Evolutionary conservation across 2,329 filamentous ascomycete genomes (phyloP).

Genomic region (Teratosphaeria epicoccoides): DNA sequence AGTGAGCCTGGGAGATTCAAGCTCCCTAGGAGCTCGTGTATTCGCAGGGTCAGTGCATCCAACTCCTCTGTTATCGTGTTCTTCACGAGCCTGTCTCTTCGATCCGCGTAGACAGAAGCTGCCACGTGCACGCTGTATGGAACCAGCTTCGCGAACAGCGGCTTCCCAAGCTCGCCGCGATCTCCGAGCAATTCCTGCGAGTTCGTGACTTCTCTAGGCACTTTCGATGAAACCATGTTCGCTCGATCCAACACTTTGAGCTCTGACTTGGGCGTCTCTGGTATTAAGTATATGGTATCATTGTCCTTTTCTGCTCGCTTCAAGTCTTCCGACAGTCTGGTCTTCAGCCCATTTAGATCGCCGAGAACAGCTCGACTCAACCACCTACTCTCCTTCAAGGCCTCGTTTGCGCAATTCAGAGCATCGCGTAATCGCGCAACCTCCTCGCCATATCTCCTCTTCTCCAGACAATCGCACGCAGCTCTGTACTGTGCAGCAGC

Average conservation of each 20-base stretch:
- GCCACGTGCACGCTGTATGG: conserved; percentile 94
- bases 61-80: conserved; percentile 76
- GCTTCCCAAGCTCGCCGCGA: conserved; percentile 59
- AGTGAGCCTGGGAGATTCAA: conserved; percentile 84
- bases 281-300: conserved; percentile 80
- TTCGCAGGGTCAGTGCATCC: conserved; percentile 65
- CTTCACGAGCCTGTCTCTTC: conserved; percentile 81
- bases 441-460: conserved; percentile 90
- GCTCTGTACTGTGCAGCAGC: conserved; percentile 89
- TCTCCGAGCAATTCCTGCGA: conserved; percentile 73
- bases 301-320: conserved; percentile 94
- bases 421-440: conserved; percentile 77
- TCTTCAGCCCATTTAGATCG: conserved; percentile 75
- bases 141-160: conserved; percentile 81
- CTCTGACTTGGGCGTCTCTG: conserved; percentile 80
- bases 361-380: conserved; percentile 71
- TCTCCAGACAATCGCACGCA: conserved; percentile 83
- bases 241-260: conserved; percentile 76
- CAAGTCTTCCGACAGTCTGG: conserved; percentile 71
- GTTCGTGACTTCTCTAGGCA: conserved; percentile 71
- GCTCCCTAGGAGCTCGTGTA: conserved; percentile 69
- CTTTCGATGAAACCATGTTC: conserved; percentile 71
- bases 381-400: conserved; percentile 71
- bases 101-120: conserved; percentile 87
- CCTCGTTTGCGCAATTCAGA: conserved; percentile 71